Evolutionary conservation across 352 stramenopile species (phyloP), one percentile per base, ranked within the genome.

Genomic region (Globisporangium echinulatum): DNA sequence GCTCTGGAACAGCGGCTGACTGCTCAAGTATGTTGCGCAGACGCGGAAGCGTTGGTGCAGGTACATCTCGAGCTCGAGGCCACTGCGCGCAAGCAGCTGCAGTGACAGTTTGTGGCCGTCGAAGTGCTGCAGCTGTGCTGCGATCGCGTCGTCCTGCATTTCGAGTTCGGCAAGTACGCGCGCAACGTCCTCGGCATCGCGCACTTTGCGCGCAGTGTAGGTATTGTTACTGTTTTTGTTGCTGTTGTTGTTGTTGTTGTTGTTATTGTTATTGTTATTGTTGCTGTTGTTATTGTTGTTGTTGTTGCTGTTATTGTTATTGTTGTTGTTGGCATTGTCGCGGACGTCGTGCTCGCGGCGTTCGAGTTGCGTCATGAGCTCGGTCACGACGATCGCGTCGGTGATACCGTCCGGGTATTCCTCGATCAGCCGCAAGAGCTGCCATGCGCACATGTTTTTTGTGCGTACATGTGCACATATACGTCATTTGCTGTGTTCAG

Each of bases 351-450:
- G 43, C 46, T 75, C 64, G 9, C 66, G 72, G 39, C 75, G 67
- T 38, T 83, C 52, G 0, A 89, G 54, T 40, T 72, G 63, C 53
- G 68, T 63, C 52, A 75, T 68, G 43, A 92, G 49, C 58, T 92
- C 82, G 4, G 78, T 89, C 17, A 88, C 44, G 17, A 87, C 63
- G 10, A 90, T 63, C 1, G 76, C 77, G 47, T 87, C 72, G 0
- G 82, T 90, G 5, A 92, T 54, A 15, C 82, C 82, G 61, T 86
- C 77, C 1, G 82, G 82, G 59, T 90, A 90, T 55, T 79, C 76
- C 54, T 82, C 74, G 14, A 87, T 57, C 10, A 92, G 53, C 0
- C 67, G 70, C 52, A 92, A 52, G 4, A 85, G 57, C 63, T 86
- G 50, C 56, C 39, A 36, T 5, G 39, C 9, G 11, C n/a, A 53